Evolutionary conservation across 495 filamentous ascomycete species (phyloP).

Genomic region (Hypoxylon crocopeplum): DNA sequence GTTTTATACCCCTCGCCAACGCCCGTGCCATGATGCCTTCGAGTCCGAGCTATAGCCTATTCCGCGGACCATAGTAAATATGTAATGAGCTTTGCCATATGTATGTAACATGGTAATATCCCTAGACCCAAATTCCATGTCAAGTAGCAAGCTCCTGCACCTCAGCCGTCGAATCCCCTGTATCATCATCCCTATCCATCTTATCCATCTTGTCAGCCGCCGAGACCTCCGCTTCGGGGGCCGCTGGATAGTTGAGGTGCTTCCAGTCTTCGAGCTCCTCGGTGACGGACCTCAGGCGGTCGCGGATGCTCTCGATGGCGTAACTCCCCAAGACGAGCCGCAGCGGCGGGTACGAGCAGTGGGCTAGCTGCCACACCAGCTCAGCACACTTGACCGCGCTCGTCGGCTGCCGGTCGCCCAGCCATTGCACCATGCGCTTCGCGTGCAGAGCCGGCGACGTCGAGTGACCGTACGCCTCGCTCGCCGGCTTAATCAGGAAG

Average conservation of each 20-base stretch:
- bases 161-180: constrained; percentile 38
- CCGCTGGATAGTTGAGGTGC: constrained; percentile 67
- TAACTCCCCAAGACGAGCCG: constrained; percentile 86
- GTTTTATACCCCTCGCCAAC: not conserved
- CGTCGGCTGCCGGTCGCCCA: constrained; percentile 88
- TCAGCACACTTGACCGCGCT: constrained; percentile 94
- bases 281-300: constrained; percentile 85
- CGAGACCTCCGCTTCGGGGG: constrained; percentile 38
- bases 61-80: not conserved
- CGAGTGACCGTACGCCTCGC: constrained; percentile 77
- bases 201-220: constrained; percentile 26
- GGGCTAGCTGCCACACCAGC: constrained; percentile 93
- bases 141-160: constrained; percentile 18
- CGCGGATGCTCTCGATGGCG: constrained; percentile 93
- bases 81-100: not conserved
- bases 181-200: constrained; percentile 41
- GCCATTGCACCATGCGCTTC: constrained; percentile 93
- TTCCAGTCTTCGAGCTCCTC: constrained; percentile 97
- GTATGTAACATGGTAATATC: not conserved
- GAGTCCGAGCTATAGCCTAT: constrained; percentile 5
- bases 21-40: not conserved
- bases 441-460: constrained; percentile 87
- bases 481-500: constrained; percentile 86
- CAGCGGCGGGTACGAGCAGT: constrained; percentile 89
- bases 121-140: not conserved